Evolutionary conservation across 352 stramenopile genomes (phyloP), one percentile per base, ranked within the genome.

Genomic region (Poterioochromonas sp.): DNA sequence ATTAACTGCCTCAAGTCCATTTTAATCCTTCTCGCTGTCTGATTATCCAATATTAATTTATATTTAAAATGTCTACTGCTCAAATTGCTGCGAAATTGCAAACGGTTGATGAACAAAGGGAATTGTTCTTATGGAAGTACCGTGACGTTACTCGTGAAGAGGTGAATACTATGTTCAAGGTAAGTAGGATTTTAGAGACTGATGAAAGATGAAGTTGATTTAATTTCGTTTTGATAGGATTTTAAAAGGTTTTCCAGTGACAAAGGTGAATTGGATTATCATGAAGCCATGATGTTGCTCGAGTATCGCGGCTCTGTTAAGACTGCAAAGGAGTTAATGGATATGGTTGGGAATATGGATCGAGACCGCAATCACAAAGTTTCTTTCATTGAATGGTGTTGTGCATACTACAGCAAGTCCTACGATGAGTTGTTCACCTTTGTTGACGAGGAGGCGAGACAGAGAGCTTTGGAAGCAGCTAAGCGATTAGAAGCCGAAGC

Each of bases 91-190:
- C 5, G 11, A 37, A 12, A 39, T 39, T 68, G 26, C 5, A 35
- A 8, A 40, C 62, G 39, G n/a, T 44, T 71, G 63, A 78, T n/a
- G 40, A 73, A 32, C 58, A 78, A 34, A 60, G 73, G 51, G 73
- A 78, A n/a, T 26, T 74, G 15, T 74, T 74, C 53, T 12, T 74
- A 8, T 74, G 65, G 65, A 74, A 74, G 40, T 74, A 54, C 11
- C 5, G 41, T 29, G 65, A 74, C n/a, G 29, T 74, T 32, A 18
- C 18, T 35, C 37, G 65, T 22, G 22, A 51, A 58, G 65, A 74
- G 32, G 11, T 51, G 11, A 74, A 74, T 54, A n/a, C 51, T 1
- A 1, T 58, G n/a, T 37, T 74, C 8, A 74, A 35, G 15, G 62
- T 47, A 71, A 44, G 62, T 47, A 58, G 26, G 47, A 26, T 58